These are phyloP conservation scores for Colletotrichum cuscutae DNA, from an alignment of 2,329 filamentous ascomycete species.

Conservation along the genomic window DNA sequence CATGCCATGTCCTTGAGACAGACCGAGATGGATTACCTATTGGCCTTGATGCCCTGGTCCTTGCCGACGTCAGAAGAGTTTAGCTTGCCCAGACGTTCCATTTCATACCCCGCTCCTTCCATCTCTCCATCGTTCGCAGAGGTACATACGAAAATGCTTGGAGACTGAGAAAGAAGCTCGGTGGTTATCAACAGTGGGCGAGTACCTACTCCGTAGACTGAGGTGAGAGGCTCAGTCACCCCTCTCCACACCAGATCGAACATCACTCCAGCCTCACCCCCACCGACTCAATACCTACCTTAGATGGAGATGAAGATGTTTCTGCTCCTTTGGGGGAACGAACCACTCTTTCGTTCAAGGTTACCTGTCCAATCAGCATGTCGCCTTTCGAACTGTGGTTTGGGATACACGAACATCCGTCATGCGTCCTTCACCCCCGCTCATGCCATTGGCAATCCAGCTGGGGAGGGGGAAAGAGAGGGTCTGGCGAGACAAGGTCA, in stretches of 20 bases:
- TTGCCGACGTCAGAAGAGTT: background rate
- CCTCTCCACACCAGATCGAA: background rate
- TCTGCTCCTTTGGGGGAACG: background rate
- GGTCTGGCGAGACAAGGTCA: background rate
- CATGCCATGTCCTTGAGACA: background rate
- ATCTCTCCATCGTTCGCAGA: background rate
- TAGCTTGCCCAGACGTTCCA: background rate
- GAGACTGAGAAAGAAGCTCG: background rate
- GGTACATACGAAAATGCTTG: background rate
- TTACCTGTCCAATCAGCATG: background rate
- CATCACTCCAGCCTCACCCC: background rate
- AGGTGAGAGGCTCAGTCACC: background rate
- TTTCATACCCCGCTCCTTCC: background rate
- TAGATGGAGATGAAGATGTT: background rate
- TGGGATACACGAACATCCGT: slow-evolving; percentile 7
- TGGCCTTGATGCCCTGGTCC: background rate
- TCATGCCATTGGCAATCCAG: background rate
- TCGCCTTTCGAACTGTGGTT: background rate
- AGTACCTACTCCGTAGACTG: background rate
- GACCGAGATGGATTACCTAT: background rate
- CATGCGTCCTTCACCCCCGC: background rate
- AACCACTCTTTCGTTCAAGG: background rate
- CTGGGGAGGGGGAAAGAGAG: background rate
- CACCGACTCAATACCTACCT: background rate
- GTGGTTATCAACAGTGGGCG: background rate